Conservation (phyloP, 768 basidiomycete species). For the Boletus huronensis region DNA sequence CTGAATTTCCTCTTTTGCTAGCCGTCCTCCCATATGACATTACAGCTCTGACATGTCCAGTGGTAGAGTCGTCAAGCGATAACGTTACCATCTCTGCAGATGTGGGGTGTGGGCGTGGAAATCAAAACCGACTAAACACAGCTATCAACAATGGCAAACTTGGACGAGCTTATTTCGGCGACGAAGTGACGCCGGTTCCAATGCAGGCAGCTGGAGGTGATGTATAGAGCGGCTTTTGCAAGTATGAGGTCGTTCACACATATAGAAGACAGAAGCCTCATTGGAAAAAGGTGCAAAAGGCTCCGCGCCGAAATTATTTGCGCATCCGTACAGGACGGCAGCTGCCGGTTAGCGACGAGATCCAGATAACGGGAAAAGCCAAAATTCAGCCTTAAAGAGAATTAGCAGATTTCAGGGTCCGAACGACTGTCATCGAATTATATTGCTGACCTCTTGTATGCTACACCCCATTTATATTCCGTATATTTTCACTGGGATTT, state of each 20-base stretch:
- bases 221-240: constrained; percentile 11
- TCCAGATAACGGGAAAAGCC: constrained; percentile 34
- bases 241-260: constrained; percentile 20
- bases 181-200: background rate
- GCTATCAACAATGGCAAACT: background rate
- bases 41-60: background rate
- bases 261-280: constrained; percentile 7
- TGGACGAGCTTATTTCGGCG: background rate
- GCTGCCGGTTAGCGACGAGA: constrained; percentile 29
- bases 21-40: background rate
- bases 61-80: background rate
- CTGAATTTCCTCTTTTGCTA: background rate
- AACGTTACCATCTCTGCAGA: background rate
- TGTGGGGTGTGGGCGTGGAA: constrained; percentile 9
- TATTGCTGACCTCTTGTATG: constrained; percentile 18
- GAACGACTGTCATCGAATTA: constrained; percentile 27
- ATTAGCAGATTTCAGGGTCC: constrained; percentile 33
- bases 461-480: constrained; percentile 28
- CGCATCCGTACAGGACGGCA: constrained; percentile 27
- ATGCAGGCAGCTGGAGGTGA: constrained; percentile 5
- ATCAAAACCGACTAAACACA: background rate
- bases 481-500: constrained; percentile 20
- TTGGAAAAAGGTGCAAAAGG: constrained; percentile 20
- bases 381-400: constrained; percentile 31
- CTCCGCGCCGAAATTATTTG: constrained; percentile 33